phyloP scores from a whole-genome alignment of 2,329 filamentous ascomycete species.

The Truncatella angustata region DNA sequence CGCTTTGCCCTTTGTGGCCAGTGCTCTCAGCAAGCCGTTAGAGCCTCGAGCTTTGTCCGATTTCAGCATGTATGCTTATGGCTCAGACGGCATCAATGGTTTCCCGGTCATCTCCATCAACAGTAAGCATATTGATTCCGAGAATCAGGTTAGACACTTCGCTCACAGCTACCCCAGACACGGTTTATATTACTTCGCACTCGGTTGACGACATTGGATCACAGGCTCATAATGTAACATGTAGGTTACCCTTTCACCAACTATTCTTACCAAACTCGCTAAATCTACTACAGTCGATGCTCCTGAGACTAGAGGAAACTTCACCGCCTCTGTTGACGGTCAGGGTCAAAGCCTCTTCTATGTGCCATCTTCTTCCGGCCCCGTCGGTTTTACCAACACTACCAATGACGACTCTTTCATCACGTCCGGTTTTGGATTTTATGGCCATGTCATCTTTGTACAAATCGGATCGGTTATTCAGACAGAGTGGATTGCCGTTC shows the following conservation, averaged over 20 bases:
- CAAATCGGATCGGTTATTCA: neutral
- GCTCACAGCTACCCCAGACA: neutral
- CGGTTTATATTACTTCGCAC: neutral
- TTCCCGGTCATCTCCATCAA: neutral
- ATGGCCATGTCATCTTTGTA: conserved; percentile 2
- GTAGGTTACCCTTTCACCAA: neutral
- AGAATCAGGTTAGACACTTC: no score
- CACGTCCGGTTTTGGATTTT: conserved; percentile 6
- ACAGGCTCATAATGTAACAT: conserved; percentile 4
- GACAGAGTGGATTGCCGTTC: conserved; percentile 3
- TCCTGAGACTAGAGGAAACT: neutral
- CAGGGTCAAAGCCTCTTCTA: neutral
- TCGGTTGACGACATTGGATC: no score
- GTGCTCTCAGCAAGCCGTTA: neutral
- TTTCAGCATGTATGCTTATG: conserved; percentile 6
- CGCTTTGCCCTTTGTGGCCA: neutral
- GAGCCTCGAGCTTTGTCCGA: neutral
- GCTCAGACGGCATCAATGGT: neutral
- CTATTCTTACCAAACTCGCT: no score
- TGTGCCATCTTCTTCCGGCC: conserved; percentile 2
- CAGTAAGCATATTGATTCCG: no score
- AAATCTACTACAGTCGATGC: no score
- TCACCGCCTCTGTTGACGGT: neutral
- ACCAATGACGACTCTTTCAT: neutral
- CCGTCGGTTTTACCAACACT: neutral